Conservation (phyloP, 164 flowering plant species). For the Berberis thunbergii region DNA sequence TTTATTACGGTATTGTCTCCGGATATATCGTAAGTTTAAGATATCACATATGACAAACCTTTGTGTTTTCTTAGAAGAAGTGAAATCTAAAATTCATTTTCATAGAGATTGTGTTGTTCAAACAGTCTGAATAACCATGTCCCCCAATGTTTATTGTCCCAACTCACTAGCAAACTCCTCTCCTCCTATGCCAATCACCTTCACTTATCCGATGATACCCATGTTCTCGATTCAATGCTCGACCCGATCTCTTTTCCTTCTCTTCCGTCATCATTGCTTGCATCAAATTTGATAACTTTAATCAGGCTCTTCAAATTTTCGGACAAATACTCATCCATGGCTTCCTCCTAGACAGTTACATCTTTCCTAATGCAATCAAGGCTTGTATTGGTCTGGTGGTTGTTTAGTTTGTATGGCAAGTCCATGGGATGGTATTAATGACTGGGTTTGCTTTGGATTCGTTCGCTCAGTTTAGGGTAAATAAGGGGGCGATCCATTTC, state of each 20-base stretch:
- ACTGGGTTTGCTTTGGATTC: slow-evolving; percentile 43
- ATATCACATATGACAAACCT: too few relatives aligned
- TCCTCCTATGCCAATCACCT: slow-evolving; percentile 35
- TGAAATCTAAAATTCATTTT: too few relatives aligned
- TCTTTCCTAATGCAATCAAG: neutral
- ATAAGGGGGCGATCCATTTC: too few relatives aligned
- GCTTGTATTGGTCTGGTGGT: neutral
- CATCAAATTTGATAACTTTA: slow-evolving; percentile 23
- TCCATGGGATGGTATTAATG: slow-evolving; percentile 33
- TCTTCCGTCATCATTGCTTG: slow-evolving; percentile 42
- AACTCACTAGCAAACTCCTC: slow-evolving; percentile 35
- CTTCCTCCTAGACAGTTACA: slow-evolving; percentile 9
- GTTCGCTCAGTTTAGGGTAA: slow-evolving; percentile 23
- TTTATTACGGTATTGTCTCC: too few relatives aligned
- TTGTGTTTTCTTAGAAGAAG: too few relatives aligned
- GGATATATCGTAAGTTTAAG: too few relatives aligned
- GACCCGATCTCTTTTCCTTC: slow-evolving; percentile 25
- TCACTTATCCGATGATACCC: slow-evolving; percentile 25
- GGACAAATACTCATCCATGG: slow-evolving; percentile 28
- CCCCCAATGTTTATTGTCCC: neutral
- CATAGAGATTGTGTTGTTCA: too few relatives aligned
- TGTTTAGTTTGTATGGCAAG: slow-evolving; percentile 24
- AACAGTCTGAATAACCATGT: too few relatives aligned
- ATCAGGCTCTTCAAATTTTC: slow-evolving; percentile 20
- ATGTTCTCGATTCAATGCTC: slow-evolving; percentile 21